Percentiles rank a stretch among this genome's conserved stretches.
Evolutionary conservation across 305 asterid genomes (phyloP).

Genomic region (Plantago lanceolata): DNA sequence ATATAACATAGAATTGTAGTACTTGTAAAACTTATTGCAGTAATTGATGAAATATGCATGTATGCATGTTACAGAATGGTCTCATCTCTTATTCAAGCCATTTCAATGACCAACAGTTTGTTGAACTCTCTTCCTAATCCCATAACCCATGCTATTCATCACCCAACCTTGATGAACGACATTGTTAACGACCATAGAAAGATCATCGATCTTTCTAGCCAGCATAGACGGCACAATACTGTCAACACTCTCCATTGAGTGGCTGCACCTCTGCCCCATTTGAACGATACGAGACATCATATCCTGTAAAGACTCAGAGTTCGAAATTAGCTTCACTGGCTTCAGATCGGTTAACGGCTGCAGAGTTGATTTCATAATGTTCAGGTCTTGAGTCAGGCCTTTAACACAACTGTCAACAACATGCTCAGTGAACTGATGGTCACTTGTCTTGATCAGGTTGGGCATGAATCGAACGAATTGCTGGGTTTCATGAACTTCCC

Average conservation of each 20-base stretch:
- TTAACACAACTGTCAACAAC: constrained; percentile 14
- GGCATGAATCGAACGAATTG: constrained; percentile 3
- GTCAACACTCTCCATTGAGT: constrained; percentile 14
- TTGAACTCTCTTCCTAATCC: background rate
- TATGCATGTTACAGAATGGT: no score
- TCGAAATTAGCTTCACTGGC: background rate
- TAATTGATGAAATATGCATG: no score
- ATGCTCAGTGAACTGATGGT: background rate
- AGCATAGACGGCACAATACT: constrained; percentile 9
- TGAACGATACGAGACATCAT: background rate
- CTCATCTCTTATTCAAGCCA: no score
- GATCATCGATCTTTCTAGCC: constrained; percentile 20
- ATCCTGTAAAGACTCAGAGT: constrained; percentile 10
- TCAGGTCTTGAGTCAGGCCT: constrained; percentile 18
- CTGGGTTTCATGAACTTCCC: constrained; percentile 8
- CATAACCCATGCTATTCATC: constrained; percentile 3
- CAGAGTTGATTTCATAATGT: constrained; percentile 9
- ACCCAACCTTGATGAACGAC: constrained; percentile 15
- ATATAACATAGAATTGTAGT: no score
- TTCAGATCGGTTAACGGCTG: constrained; percentile 12
- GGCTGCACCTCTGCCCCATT: constrained; percentile 13
- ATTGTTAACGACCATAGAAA: constrained; percentile 15
- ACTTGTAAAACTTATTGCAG: no score
- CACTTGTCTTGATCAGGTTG: constrained; percentile 7
- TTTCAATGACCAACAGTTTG: background rate